Evolutionary conservation across 2,329 filamentous ascomycete species (phyloP), one percentile per base, ranked within the genome.

Genomic region (Hirsutella thompsonii): DNA sequence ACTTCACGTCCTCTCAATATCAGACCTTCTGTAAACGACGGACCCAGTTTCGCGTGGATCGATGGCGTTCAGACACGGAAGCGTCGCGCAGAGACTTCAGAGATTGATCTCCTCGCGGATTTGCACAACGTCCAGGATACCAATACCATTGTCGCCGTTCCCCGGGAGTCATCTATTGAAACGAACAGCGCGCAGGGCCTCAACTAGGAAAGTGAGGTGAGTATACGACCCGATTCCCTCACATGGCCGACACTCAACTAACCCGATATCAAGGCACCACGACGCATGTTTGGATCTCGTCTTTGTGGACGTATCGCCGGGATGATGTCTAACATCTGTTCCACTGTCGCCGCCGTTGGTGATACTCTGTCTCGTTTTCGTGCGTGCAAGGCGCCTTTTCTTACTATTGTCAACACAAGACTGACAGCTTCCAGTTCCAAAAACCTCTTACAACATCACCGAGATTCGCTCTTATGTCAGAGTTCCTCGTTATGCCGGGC

Each of bases 21-120:
- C 23, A 26, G 11, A 11, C 11, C 23, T 11, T 11, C 23, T 26
- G 23, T 26, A 14, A 34, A 16, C 32, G 6, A 8, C 32, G 26
- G 14, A 29, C 33, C 45, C 19, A 39, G 39, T 8, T 40, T 46
- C 33, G 40, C 47, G 35, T 40, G 43, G 34, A 50, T 52, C 51
- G 48, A 57, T 58, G 56, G 54, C 45, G 51, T 36, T 44, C 43
- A 44, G 38, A 52, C 52, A 38, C 53, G 46, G 46, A 58, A 59
- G 43, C 54, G 56, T 42, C 48, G 40, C 41, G 54, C 56, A 40
- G 37, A 56, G 47, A 46, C 54, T 39, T 44, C 50, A 33, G 57
- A 59, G 48, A 45, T 55, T 39, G 55, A 58, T 42, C 47, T 60
- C 42, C 47, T 56, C 48, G 52, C 49, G 41, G 45, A 51, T 26